Evolutionary conservation across 2,329 filamentous ascomycete species (phyloP).

Genomic region (Fonsecaea pugnacius): DNA sequence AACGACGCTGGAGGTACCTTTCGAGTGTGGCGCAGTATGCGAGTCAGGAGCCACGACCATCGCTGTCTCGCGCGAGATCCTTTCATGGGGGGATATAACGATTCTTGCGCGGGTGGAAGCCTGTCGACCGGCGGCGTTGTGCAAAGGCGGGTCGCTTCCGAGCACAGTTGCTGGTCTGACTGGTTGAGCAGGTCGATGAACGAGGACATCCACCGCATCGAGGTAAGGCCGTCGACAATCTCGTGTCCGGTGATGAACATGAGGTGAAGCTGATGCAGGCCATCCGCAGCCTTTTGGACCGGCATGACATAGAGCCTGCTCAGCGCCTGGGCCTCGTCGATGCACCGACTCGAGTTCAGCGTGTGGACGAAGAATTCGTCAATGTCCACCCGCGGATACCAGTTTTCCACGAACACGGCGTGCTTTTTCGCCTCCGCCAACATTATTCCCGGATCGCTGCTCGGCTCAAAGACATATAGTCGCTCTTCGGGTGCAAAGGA

Average conservation of each 20-base stretch:
- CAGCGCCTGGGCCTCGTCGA: slow-evolving; percentile 26
- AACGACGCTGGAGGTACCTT: slow-evolving; percentile 31
- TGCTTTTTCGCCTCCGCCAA: slow-evolving; percentile 20
- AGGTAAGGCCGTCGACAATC: slow-evolving; percentile 34
- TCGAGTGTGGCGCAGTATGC: slow-evolving; percentile 34
- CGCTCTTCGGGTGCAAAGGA: slow-evolving; percentile 19
- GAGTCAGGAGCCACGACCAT: slow-evolving; percentile 34
- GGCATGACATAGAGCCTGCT: slow-evolving; percentile 34
- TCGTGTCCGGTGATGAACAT: slow-evolving; percentile 32
- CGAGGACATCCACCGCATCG: slow-evolving; percentile 31
- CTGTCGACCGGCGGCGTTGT: slow-evolving; percentile 7
- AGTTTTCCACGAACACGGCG: slow-evolving; percentile 28
- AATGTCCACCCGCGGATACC: slow-evolving; percentile 20
- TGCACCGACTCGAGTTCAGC: slow-evolving; percentile 32
- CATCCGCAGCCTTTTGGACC: slow-evolving; percentile 5
- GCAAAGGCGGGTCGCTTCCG: slow-evolving; percentile 17
- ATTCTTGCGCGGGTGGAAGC: slow-evolving; percentile 35
- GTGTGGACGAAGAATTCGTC: slow-evolving; percentile 34
- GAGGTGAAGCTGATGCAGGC: slow-evolving; percentile 20
- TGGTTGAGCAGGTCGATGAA: slow-evolving; percentile 33
- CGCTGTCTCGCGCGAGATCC: slow-evolving; percentile 28
- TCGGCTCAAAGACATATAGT: slow-evolving; percentile 31
- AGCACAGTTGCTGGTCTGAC: slow-evolving; percentile 10
- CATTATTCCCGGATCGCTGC: slow-evolving; percentile 11
- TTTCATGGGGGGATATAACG: slow-evolving; percentile 31